Evolutionary conservation across 345 rosid species (phyloP).

Genomic region (Atalantia buxifolia): DNA sequence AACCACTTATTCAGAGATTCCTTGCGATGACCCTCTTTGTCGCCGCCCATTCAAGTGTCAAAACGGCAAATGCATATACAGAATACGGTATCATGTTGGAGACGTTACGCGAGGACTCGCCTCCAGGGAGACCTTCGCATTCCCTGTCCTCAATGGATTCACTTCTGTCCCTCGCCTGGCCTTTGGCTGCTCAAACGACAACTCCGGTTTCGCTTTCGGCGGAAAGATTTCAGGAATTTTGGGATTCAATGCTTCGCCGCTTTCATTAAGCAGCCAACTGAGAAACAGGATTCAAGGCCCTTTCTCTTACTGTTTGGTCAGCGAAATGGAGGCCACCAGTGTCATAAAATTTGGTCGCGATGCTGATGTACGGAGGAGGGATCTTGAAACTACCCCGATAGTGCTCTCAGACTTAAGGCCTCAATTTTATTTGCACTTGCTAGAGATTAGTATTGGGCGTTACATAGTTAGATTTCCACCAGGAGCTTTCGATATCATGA

Average conservation of each 20-base stretch:
- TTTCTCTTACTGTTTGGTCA: slow-evolving; percentile 10
- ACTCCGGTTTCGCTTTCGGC: too few relatives aligned
- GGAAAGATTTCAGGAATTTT: too few relatives aligned
- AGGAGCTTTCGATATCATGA: background rate
- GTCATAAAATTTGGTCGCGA: slow-evolving; percentile 3
- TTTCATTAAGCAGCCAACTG: too few relatives aligned
- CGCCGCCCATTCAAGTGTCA: background rate
- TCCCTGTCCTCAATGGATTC: too few relatives aligned
- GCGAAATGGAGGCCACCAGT: background rate
- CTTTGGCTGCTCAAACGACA: too few relatives aligned
- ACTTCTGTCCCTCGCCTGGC: background rate
- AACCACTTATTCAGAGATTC: background rate
- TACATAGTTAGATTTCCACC: background rate
- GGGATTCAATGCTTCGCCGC: too few relatives aligned
- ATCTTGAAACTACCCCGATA: background rate
- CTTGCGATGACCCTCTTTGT: background rate
- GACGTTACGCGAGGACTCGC: background rate
- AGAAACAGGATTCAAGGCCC: background rate
- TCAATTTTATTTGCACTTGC: background rate
- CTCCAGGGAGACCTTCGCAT: too few relatives aligned
- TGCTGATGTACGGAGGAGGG: background rate
- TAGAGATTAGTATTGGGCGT: slow-evolving; percentile 8
- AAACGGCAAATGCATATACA: background rate
- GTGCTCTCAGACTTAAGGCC: background rate
- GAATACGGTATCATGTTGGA: background rate